phyloP scores from a whole-genome alignment of 345 rosid genomes.

The Aquilaria malaccensis region DNA sequence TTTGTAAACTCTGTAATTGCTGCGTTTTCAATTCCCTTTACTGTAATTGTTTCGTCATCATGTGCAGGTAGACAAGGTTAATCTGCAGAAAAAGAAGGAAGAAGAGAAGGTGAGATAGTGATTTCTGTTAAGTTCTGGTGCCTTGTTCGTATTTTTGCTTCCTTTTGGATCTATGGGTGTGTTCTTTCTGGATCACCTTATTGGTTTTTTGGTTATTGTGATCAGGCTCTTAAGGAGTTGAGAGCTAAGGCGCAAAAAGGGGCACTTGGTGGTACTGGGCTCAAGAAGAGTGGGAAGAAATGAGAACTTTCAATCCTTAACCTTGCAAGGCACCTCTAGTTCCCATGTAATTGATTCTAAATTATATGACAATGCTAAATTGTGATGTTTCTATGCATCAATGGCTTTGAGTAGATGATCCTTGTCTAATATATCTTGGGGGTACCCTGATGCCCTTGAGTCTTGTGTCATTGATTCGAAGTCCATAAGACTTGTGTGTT shows the following conservation, averaged over 20 bases:
- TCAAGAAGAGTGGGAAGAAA: conserved; percentile 94
- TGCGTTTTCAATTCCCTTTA: background rate
- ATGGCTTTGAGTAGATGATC: no score
- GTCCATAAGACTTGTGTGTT: no score
- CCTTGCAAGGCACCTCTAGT: no score
- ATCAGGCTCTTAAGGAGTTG: conserved; percentile 80
- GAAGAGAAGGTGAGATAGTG: conserved; percentile 16
- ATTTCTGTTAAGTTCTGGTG: background rate
- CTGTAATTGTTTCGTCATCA: background rate
- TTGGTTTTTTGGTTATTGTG: background rate
- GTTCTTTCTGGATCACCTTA: background rate
- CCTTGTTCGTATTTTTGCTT: background rate
- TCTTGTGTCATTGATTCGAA: no score
- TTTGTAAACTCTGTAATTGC: no score
- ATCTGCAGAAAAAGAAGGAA: conserved; percentile 18
- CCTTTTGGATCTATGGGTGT: background rate
- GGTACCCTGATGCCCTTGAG: no score
- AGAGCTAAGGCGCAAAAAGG: conserved; percentile 88
- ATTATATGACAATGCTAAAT: background rate
- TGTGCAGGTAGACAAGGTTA: conserved; percentile 9
- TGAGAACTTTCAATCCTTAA: conserved; percentile 19
- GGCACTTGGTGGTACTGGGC: conserved; percentile 76
- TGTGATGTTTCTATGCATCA: background rate
- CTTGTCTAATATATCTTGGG: no score
- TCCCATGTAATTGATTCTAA: no score